phyloP scores from a whole-genome alignment of 2,329 filamentous ascomycete species.

The Pseudodiploospora longispora region DNA sequence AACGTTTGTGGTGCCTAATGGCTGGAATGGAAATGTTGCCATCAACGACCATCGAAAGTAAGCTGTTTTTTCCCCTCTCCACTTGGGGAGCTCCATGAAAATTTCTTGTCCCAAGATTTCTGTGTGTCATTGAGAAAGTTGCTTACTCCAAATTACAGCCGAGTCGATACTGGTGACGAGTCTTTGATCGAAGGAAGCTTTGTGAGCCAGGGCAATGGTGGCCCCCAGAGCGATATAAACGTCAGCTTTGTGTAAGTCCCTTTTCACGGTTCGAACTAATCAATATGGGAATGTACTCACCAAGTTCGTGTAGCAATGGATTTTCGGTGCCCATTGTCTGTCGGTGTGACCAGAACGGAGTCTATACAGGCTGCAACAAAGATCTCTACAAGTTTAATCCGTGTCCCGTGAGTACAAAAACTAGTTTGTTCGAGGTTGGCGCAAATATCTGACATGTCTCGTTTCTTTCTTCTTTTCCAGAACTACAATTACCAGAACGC shows the following conservation, averaged over 20 bases:
- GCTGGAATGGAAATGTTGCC: slow-evolving; percentile 8
- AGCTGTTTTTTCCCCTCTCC: background rate
- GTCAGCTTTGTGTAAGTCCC: slow-evolving; percentile 9
- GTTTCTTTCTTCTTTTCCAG: background rate
- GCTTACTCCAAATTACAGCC: background rate
- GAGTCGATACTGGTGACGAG: slow-evolving; percentile 3
- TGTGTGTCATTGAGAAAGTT: background rate
- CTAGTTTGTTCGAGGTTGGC: background rate
- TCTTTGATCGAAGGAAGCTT: slow-evolving; percentile 10
- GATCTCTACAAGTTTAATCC: background rate
- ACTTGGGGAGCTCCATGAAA: background rate
- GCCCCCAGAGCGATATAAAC: slow-evolving; percentile 7
- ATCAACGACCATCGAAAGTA: slow-evolving; percentile 4
- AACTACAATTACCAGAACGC: background rate
- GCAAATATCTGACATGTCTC: no score
- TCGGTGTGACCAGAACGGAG: background rate
- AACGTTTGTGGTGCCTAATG: slow-evolving; percentile 1
- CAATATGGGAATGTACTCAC: no score
- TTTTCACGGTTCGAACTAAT: no score
- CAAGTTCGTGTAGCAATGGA: background rate
- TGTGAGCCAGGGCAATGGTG: slow-evolving; percentile 3
- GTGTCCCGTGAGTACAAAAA: background rate
- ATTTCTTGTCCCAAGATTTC: no score
- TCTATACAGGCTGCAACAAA: background rate
- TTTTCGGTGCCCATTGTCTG: background rate